Conservation (phyloP, 352 stramenopile species). For the Phytophthora cactorum region DNA sequence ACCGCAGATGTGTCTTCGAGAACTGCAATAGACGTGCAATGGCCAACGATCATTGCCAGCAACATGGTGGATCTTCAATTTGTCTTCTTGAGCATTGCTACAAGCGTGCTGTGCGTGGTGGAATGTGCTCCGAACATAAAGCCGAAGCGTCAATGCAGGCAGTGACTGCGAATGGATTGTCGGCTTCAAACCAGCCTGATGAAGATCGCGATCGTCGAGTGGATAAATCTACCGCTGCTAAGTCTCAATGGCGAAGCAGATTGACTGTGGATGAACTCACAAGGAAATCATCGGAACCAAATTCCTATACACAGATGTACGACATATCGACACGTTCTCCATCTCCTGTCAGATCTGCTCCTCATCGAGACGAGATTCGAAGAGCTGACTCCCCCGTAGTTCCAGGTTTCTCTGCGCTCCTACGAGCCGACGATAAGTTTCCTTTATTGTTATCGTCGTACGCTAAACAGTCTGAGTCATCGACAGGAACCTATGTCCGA, state of each 20-base stretch:
- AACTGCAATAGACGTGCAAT: slow-evolving; percentile 48
- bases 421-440: slow-evolving; percentile 10
- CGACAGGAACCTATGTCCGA: slow-evolving; percentile 4
- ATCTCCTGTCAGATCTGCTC: not conserved
- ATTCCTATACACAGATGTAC: not conserved
- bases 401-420: slow-evolving; percentile 9
- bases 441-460: slow-evolving; percentile 5
- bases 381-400: slow-evolving; percentile 2
- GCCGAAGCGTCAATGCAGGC: slow-evolving; percentile 15
- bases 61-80: slow-evolving; percentile 48
- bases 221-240: not conserved
- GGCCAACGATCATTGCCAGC: slow-evolving; percentile 50
- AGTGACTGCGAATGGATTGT: slow-evolving; percentile 6
- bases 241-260: slow-evolving; percentile 4
- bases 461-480: not conserved
- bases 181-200: slow-evolving; percentile 13
- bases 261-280: not conserved
- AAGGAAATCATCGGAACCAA: slow-evolving; percentile 1
- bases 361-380: not conserved
- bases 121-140: slow-evolving; percentile 39
- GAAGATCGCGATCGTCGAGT: slow-evolving; percentile 4
- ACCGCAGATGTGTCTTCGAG: slow-evolving; percentile 49
- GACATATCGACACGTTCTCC: not conserved
- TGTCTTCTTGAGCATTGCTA: slow-evolving; percentile 23
- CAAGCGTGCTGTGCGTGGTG: slow-evolving; percentile 34